Evolutionary conservation across 2,329 filamentous ascomycete species (phyloP), one percentile per base, ranked within the genome.

Genomic region (Colletotrichum aenigma): DNA sequence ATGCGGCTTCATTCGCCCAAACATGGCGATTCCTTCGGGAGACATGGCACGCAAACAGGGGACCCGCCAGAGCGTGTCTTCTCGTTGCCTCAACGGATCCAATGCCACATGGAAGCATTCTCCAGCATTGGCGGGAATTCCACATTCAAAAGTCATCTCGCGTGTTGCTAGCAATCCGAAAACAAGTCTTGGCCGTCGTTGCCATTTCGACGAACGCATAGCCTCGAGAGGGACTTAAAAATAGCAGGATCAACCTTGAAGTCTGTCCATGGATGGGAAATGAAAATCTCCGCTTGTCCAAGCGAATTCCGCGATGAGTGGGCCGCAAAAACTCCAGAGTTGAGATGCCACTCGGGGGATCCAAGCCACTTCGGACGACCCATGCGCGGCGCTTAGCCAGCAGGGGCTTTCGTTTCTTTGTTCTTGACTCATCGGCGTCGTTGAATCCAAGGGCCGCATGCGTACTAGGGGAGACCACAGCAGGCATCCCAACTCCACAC

Each of bases 301-400:
- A 66, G 69, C 71, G 24, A 43, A 62, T 28, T 64, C 71, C 61
- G 64, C 48, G 24, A 64, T 58, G 61, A 28, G 71, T 65, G 73
- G 70, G 48, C 69, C 56, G 21, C 16, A 21, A 34, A 34, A 66
- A 67, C 69, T 62, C 26, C 69, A 64, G 38, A 32, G 56, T 34
- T 55, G 56, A 68, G 70, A 62, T 72, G 56, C 64, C 62, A 71
- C 68, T 64, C 55, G 68, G 62, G 62, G 34, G 56, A 60, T 62
- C 64, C 55, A 75, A 68, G 56, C 73, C 73, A 72, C 64, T 67
- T 75, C 62, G 43, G 69, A 75, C 64, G 73, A 75, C 69, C 73
- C 73, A 66, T 60, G 48, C 26, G 13, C 28, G 15, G 21, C 38
- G 62, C 48, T 52, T 48, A 30, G 34, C 26, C 24, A 55, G 8